Evolutionary conservation across 1,284 basidiomycete species (phyloP).

Genomic region (Apiotrichum gamsii): DNA sequence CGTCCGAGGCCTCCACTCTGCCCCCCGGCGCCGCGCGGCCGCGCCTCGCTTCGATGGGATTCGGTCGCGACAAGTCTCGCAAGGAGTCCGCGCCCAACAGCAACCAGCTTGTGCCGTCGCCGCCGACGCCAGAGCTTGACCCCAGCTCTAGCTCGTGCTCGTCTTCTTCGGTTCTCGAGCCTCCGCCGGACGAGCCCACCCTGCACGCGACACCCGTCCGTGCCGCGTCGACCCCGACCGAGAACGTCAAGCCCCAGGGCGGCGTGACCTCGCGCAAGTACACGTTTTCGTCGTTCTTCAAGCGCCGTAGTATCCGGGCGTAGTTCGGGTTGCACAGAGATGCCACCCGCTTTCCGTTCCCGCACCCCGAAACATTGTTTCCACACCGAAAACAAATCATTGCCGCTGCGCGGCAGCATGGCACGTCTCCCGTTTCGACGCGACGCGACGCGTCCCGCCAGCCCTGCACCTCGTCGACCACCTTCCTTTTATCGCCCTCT

Average conservation of each 20-base stretch:
- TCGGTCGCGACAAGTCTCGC: conserved; percentile 1
- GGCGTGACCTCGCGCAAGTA: not conserved
- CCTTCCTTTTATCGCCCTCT: no score
- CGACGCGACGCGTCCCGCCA: no score
- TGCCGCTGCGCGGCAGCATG: no score
- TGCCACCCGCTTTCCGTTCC: no score
- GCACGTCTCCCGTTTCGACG: no score
- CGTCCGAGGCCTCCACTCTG: no score
- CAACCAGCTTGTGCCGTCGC: conserved; percentile 5
- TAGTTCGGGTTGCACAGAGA: no score
- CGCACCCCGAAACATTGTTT: no score
- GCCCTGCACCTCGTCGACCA: no score
- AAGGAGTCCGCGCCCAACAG: not conserved
- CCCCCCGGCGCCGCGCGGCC: not conserved
- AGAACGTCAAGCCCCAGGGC: conserved; percentile 3
- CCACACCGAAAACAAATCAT: no score
- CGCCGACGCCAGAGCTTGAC: conserved; percentile 32
- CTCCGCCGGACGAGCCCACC: conserved; percentile 8
- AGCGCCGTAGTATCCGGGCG: conserved; percentile 8
- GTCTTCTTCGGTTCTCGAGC: conserved; percentile 13
- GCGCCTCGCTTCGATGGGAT: no score
- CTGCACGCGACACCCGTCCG: not conserved
- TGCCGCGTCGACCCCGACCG: not conserved
- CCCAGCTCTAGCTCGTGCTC: conserved; percentile 20
- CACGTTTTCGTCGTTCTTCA: conserved; percentile 13